These are phyloP conservation scores for Salix purpurea DNA, from an alignment of 345 rosid genomes.

Conservation along the genomic window DNA sequence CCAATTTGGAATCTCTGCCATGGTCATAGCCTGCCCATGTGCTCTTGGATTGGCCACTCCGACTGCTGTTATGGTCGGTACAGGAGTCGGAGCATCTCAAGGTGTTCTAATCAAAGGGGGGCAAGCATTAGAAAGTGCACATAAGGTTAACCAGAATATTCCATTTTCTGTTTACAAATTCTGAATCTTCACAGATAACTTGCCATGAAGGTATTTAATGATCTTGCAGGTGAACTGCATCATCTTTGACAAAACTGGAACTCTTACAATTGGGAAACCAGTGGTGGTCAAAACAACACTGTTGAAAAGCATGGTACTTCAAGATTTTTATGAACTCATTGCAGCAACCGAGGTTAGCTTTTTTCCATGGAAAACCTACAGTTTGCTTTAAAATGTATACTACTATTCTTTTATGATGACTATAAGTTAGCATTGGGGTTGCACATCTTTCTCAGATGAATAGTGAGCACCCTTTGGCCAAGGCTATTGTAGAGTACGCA, in stretches of 20 bases:
- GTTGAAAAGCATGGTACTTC: slow-evolving; percentile 57
- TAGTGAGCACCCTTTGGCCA: slow-evolving; percentile 92
- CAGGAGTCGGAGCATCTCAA: slow-evolving; percentile 96
- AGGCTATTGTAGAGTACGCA: slow-evolving; percentile 76
- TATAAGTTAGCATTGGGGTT: too few species aligned
- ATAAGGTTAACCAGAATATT: slow-evolving; percentile 44
- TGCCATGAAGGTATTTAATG: background rate
- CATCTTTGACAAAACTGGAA: slow-evolving; percentile 97
- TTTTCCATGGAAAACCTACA: background rate
- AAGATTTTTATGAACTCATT: slow-evolving; percentile 68
- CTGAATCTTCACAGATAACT: too few species aligned
- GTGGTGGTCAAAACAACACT: slow-evolving; percentile 74
- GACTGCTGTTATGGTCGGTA: slow-evolving; percentile 98
- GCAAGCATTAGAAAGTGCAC: slow-evolving; percentile 87
- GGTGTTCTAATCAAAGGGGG: slow-evolving; percentile 96
- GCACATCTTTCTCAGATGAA: slow-evolving; percentile 40
- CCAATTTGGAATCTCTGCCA: slow-evolving; percentile 92
- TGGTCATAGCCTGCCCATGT: slow-evolving; percentile 99
- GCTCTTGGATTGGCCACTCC: slow-evolving; percentile 96
- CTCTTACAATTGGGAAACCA: slow-evolving; percentile 88
- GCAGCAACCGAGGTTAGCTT: slow-evolving; percentile 81
- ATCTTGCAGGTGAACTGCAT: slow-evolving; percentile 67
- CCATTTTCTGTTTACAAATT: background rate
- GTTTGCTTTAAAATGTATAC: too few species aligned
- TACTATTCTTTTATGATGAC: too few species aligned